phyloP scores from a whole-genome alignment of 176 grass and related monocot species.

The Juncus inflexus region DNA sequence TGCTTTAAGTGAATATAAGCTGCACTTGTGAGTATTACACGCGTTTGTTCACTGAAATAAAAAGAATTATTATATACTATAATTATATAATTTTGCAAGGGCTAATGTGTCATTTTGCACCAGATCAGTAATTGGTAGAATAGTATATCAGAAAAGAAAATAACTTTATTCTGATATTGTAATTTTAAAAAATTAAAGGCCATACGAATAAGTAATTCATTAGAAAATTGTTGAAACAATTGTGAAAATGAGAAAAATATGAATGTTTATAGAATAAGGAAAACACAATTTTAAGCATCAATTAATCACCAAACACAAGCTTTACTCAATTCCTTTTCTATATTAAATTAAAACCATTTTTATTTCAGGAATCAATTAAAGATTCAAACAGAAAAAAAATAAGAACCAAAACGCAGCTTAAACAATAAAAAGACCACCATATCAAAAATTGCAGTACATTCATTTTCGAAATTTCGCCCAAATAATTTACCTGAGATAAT shows the following conservation, averaged over 20 bases:
- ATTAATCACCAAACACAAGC: neutral
- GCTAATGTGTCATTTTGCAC: neutral
- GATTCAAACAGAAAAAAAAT: neutral
- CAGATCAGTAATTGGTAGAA: too few relatives aligned
- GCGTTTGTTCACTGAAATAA: slow-evolving; percentile 68
- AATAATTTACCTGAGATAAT: slow-evolving; percentile 64
- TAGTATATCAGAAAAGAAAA: too few relatives aligned
- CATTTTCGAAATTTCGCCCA: neutral
- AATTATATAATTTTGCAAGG: slow-evolving; percentile 4
- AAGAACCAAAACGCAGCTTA: slow-evolving; percentile 17
- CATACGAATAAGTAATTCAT: too few relatives aligned
- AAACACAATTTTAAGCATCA: too few relatives aligned
- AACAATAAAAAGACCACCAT: too few relatives aligned
- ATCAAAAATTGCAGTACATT: too few relatives aligned
- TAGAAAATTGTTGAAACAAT: too few relatives aligned
- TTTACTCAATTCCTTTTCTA: too few relatives aligned
- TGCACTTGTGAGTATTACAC: slow-evolving; percentile 65
- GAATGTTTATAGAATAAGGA: too few relatives aligned
- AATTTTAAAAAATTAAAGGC: too few relatives aligned
- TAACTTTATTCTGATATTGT: too few relatives aligned
- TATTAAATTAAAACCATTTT: neutral
- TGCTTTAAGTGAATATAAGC: slow-evolving; percentile 92
- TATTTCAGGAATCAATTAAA: neutral
- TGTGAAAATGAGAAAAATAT: too few relatives aligned
- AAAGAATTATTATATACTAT: slow-evolving; percentile 1